Conservation (phyloP, 2,329 filamentous ascomycete species). For the Lojkania enalia region DNA sequence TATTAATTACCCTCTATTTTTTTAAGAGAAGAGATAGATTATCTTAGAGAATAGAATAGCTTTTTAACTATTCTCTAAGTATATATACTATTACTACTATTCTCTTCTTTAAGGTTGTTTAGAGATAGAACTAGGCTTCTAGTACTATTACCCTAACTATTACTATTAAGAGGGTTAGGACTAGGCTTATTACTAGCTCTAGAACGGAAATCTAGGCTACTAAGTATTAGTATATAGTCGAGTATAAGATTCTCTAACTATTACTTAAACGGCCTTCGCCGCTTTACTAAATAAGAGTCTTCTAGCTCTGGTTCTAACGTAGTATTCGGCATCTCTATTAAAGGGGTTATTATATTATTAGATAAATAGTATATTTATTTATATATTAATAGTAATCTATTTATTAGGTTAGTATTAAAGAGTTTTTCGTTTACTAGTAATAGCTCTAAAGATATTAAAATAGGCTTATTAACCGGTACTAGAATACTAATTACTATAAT, state of each 20-base stretch:
- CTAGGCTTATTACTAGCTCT: constrained; percentile 10
- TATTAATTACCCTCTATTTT: background rate
- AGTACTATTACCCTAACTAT: constrained; percentile 6
- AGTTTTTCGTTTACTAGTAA: background rate
- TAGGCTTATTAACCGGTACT: background rate
- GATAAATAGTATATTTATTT: constrained; percentile 2
- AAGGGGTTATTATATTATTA: constrained; percentile 1
- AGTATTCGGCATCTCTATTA: background rate
- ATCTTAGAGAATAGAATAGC: background rate
- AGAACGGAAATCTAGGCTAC: constrained; percentile 6
- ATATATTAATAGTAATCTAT: background rate
- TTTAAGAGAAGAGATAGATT: background rate
- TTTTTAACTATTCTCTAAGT: background rate
- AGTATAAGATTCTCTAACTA: constrained; percentile 11
- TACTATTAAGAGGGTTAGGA: constrained; percentile 4
- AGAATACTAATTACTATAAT: constrained; percentile 2
- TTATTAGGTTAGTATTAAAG: constrained; percentile 2
- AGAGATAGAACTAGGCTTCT: constrained; percentile 5
- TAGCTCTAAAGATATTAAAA: constrained; percentile 5
- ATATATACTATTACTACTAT: background rate
- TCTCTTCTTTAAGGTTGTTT: constrained; percentile 1
- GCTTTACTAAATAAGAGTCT: constrained; percentile 12
- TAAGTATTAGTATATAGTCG: constrained; percentile 11
- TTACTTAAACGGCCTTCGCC: constrained; percentile 11
- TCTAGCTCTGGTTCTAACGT: constrained; percentile 10